Evolutionary conservation across 2,329 filamentous ascomycete genomes (phyloP), one percentile per base, ranked within the genome.

Genomic region (Scolecobasidium constrictum): DNA sequence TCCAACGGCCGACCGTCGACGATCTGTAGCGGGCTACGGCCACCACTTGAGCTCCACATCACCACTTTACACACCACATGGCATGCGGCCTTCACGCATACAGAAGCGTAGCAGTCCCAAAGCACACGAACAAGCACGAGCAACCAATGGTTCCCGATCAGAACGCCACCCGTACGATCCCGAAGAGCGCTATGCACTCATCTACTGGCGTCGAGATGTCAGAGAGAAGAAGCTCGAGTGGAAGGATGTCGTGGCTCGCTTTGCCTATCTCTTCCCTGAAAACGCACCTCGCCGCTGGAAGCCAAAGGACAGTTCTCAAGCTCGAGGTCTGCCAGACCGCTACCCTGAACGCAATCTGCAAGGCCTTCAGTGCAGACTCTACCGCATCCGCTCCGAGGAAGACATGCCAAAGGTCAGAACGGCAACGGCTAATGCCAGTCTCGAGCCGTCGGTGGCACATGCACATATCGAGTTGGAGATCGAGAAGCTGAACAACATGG

Each of bases 281-380:
- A 20, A 21, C 18, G n/a, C 9, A 12, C 23, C 9, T 15, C 4
- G 43, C 11, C 43, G 43, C 13, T 45, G 28, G 17, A 20, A 31
- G 18, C 9, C 37, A 7, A 26, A 12, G 15, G 23, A 16, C 16
- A 16, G 20, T n/a, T 20, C 20, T 13, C n/a, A 21, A 7, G 12
- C 21, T n/a, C 38, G 23, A 33, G 43, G 43, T 11, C 15, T 45
- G 6, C 43, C 43, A 4, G 35, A 22, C 6, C 5, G 7, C 28
- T 45, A 45, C 18, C 22, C 28, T 20, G 16, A 28, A 19, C 23
- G 43, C 13, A 41, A 40, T 21, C n/a, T 41, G 5, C 36, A 40
- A 35, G 43, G 37, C 16, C 26, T 45, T 3, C 43, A 45, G 22
- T 45, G 43, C 21, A 35, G 43, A 35, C 41, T 22, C 21, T 45